A percentile compares a stretch with the other conserved stretches of the same genome.
Evolutionary conservation across 169 alveolate genomes (phyloP).

Genomic region (Plasmodium berghei): DNA sequence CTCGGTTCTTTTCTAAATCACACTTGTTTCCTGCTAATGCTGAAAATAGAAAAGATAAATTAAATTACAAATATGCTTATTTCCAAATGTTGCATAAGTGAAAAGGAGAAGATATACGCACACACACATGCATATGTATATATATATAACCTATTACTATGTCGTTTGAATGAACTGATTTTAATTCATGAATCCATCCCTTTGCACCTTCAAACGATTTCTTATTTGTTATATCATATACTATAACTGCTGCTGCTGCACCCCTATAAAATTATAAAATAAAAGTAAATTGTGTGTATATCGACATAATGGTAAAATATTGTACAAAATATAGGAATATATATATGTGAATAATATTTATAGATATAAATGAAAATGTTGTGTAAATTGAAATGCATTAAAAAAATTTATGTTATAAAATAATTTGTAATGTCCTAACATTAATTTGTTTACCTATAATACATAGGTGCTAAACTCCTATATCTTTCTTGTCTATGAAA

Average conservation of each 20-base stretch:
- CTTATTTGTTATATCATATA: constrained; percentile 90
- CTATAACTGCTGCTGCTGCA: constrained; percentile 94
- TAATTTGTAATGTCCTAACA: no score
- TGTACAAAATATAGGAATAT: not conserved
- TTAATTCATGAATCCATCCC: constrained; percentile 92
- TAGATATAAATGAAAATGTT: not conserved
- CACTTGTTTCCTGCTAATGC: constrained; percentile 93
- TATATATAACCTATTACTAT: constrained; percentile 80
- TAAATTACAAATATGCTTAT: not conserved
- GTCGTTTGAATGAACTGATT: constrained; percentile 87
- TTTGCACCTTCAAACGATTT: constrained; percentile 92
- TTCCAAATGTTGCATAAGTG: not conserved
- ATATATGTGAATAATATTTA: not conserved
- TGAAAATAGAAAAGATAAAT: constrained; percentile 22
- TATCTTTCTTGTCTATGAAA: not conserved
- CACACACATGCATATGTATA: not conserved
- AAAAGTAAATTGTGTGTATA: not conserved
- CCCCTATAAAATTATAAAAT: constrained; percentile 80
- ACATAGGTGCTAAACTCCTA: constrained; percentile 91
- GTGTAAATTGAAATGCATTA: not conserved
- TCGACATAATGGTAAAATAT: not conserved
- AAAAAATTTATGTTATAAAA: not conserved
- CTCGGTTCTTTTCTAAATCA: constrained; percentile 89
- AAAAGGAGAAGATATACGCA: not conserved
- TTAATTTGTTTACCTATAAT: constrained; percentile 83